These are phyloP conservation scores for Colletotrichum karsti DNA, from an alignment of 2,329 filamentous ascomycete genomes.

Conservation along the genomic window DNA sequence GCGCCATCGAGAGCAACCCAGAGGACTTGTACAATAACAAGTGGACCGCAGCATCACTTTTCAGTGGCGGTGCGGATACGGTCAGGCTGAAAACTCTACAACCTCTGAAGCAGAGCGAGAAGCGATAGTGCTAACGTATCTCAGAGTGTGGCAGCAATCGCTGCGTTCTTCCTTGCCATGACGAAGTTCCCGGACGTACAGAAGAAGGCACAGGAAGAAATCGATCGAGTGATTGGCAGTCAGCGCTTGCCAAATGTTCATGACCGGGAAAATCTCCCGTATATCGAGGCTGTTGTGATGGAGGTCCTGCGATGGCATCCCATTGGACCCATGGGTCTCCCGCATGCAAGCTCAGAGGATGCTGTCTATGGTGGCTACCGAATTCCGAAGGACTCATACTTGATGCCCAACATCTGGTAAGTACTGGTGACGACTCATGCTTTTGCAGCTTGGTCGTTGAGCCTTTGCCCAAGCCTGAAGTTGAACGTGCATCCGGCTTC, in stretches of 20 bases:
- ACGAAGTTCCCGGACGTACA: conserved; percentile 54
- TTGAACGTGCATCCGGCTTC: no score
- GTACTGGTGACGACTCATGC: conserved; percentile 47
- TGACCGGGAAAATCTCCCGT: conserved; percentile 58
- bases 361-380: not conserved
- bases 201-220: conserved; percentile 55
- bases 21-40: conserved; percentile 10
- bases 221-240: conserved; percentile 58
- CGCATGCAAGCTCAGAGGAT: conserved; percentile 42
- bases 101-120: no score
- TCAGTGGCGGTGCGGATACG: conserved; percentile 26
- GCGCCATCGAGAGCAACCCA: not conserved
- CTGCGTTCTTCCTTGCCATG: conserved; percentile 57
- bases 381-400: conserved; percentile 32
- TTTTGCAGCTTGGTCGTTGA: not conserved
- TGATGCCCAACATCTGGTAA: conserved; percentile 44
- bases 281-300: conserved; percentile 61
- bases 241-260: conserved; percentile 55
- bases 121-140: not conserved
- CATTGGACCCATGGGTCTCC: conserved; percentile 53
- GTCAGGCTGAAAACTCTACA: not conserved
- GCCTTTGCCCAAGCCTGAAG: not conserved
- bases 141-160: conserved; percentile 41
- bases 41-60: conserved; percentile 22
- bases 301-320: conserved; percentile 65